A percentile compares a stretch with the other conserved stretches of the same genome.
phyloP scores from a whole-genome alignment of 2,329 filamentous ascomycete genomes.

The Fusarium anguioides region DNA sequence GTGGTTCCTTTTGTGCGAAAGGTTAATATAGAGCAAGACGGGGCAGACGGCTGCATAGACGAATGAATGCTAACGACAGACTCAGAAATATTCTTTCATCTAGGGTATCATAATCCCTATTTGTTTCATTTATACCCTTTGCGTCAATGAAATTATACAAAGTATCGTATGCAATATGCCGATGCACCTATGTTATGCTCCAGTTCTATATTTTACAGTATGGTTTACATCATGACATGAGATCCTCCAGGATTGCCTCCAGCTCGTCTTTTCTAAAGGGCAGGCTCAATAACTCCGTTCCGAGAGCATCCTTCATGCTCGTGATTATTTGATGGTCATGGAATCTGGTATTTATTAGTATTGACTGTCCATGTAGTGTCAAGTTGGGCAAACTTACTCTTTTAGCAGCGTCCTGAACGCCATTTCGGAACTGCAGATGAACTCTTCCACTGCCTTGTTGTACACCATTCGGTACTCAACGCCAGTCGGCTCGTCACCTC shows the following conservation, averaged over 20 bases:
- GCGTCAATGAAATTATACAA: constrained; percentile 18
- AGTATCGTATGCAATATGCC: not conserved
- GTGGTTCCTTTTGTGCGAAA: not conserved
- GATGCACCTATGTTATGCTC: constrained; percentile 12
- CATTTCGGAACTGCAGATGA: constrained; percentile 97
- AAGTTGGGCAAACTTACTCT: constrained; percentile 69
- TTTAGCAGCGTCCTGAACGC: constrained; percentile 93
- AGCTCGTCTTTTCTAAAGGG: constrained; percentile 90
- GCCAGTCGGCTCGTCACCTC: constrained; percentile 68
- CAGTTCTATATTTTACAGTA: constrained; percentile 9
- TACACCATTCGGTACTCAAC: constrained; percentile 94
- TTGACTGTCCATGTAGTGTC: not conserved
- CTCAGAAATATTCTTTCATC: not conserved
- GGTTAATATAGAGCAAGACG: constrained; percentile 13
- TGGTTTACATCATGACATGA: constrained; percentile 47
- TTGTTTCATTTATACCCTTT: constrained; percentile 29
- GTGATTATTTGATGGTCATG: constrained; percentile 98
- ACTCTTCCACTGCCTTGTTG: constrained; percentile 95
- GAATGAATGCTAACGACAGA: constrained; percentile 41
- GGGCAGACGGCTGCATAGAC: constrained; percentile 27
- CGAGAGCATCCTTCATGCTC: constrained; percentile 84
- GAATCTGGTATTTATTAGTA: constrained; percentile 67
- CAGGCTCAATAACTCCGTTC: constrained; percentile 85
- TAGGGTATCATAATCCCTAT: constrained; percentile 2
- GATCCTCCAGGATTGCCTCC: constrained; percentile 86